Base-by-base conservation (phyloP, 2,329 filamentous ascomycete genomes). In the Talaromyces albobiverticillius region DNA sequence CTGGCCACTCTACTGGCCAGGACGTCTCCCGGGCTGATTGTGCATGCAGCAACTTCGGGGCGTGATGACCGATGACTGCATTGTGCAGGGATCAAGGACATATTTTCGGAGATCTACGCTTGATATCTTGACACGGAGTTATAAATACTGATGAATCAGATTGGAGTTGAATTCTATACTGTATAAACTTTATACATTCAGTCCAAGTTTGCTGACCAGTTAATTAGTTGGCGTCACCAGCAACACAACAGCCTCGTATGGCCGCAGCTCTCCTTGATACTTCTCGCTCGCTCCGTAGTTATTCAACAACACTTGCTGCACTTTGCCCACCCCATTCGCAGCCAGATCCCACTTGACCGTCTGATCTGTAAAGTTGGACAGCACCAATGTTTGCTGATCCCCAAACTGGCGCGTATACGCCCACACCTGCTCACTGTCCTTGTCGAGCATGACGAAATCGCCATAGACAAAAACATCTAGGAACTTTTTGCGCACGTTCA, bases 381-480 rank as follows among this genome's bases (percentile, higher is more conserved):
- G 31, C n/a, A 71, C 66, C 57, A 71, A 25, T 7, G 64, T 64
- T 57, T 69, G 68, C 43, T 70, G 63, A 11, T 61, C 54, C 29
- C 63, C 64, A 40, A 65, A 71, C 46, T 64, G 64, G 8, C 75
- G 81, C 2, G 79, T 67, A 46, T 87, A 83, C 0, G 80, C 76
- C 61, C 88, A 87, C 0, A 83, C 69, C 23, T 78, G 68, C 55
- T 71, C 63, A 29, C 82, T 78, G 3, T 82, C 73, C 0, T 73
- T 67, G 0, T 81, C 78, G 1, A 87, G 65, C 22, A 80, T 61
- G 47, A 78, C 75, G 57, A 88, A 89, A 51, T 82, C 74, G 0
- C 87, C 87, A 61, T 89, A 88, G 3, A 89, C 80, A 55, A 90
- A 83, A 1, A 88, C 65, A 57, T 88, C 81, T 42, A 77, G 77